These are phyloP conservation scores for Tricholoma flavovirens DNA, from an alignment of 768 basidiomycete species.

Conservation along the genomic window DNA sequence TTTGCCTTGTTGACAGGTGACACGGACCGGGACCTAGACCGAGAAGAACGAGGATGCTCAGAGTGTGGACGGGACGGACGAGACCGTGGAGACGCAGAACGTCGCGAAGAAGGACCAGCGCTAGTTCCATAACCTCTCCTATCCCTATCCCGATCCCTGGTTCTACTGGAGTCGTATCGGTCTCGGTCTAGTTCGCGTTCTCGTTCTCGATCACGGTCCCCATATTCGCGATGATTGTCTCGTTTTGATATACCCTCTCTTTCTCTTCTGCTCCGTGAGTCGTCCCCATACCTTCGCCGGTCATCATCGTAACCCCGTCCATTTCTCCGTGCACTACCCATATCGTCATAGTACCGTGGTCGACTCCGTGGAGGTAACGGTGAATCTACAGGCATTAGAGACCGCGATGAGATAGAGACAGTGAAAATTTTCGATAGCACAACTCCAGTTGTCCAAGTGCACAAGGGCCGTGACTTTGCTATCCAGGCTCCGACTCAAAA, in stretches of 20 bases:
- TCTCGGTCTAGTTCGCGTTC: conserved; percentile 44
- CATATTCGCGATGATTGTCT: conserved; percentile 11
- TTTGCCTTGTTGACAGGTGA: conserved; percentile 60
- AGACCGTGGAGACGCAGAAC: conserved; percentile 62
- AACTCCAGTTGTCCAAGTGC: too few relatives aligned
- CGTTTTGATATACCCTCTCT: conserved; percentile 6
- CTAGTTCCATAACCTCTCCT: conserved; percentile 19
- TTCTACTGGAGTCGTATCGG: conserved; percentile 28
- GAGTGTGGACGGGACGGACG: conserved; percentile 34
- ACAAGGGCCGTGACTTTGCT: too few relatives aligned
- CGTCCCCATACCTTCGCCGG: conserved; percentile 8
- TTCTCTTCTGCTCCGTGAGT: conserved; percentile 5
- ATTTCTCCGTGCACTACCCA: conserved; percentile 2
- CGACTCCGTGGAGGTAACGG: conserved; percentile 14
- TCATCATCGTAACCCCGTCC: conserved; percentile 7
- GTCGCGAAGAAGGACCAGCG: conserved; percentile 29
- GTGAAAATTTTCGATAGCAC: neutral
- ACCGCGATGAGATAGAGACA: neutral
- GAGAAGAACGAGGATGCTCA: conserved; percentile 29
- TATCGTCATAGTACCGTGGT: conserved; percentile 14
- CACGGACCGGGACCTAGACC: conserved; percentile 41
- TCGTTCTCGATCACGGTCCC: conserved; percentile 25
- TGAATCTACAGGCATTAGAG: conserved; percentile 16
- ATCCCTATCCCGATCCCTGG: conserved; percentile 26
- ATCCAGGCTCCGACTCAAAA: too few relatives aligned